Conservation (phyloP, 768 basidiomycete genomes). For the Termitomyces sp. region DNA sequence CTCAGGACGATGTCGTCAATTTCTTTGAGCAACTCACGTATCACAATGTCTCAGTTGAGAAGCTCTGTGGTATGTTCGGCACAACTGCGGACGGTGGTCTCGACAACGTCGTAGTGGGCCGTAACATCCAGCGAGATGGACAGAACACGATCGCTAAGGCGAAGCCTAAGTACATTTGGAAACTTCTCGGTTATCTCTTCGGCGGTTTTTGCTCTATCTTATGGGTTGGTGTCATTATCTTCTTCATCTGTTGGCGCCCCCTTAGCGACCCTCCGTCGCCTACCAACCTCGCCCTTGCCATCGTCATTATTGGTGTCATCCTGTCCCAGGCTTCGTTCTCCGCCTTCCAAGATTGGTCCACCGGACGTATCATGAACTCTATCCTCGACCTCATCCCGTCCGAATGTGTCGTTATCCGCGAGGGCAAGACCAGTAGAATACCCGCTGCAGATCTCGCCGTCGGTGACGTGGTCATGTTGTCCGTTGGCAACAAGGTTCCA, state of each 20-base stretch:
- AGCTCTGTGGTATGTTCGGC: slow-evolving; percentile 7
- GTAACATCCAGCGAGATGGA: slow-evolving; percentile 8
- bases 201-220: slow-evolving; percentile 11
- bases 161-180: slow-evolving; percentile 7
- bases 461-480: slow-evolving; percentile 10
- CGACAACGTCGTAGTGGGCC: slow-evolving; percentile 1
- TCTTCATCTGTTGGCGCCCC: slow-evolving; percentile 10
- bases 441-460: slow-evolving; percentile 10
- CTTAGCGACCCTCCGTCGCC: slow-evolving; percentile 8
- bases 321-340: slow-evolving; percentile 7
- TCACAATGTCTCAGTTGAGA: slow-evolving; percentile 3
- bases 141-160: slow-evolving; percentile 4
- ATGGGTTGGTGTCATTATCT: slow-evolving; percentile 9
- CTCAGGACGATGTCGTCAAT: background rate
- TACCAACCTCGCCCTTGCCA: slow-evolving; percentile 10
- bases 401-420: slow-evolving; percentile 9
- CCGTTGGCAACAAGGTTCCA: slow-evolving; percentile 12
- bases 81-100: slow-evolving; percentile 6
- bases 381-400: slow-evolving; percentile 11
- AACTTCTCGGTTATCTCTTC: slow-evolving; percentile 6
- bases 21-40: slow-evolving; percentile 5
- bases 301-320: slow-evolving; percentile 8
- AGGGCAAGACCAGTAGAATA: slow-evolving; percentile 4
- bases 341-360: slow-evolving; percentile 10
- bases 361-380: slow-evolving; percentile 12